These are phyloP conservation scores for Colletotrichum sp. DNA, from an alignment of 2,329 filamentous ascomycete genomes.

Conservation along the genomic window DNA sequence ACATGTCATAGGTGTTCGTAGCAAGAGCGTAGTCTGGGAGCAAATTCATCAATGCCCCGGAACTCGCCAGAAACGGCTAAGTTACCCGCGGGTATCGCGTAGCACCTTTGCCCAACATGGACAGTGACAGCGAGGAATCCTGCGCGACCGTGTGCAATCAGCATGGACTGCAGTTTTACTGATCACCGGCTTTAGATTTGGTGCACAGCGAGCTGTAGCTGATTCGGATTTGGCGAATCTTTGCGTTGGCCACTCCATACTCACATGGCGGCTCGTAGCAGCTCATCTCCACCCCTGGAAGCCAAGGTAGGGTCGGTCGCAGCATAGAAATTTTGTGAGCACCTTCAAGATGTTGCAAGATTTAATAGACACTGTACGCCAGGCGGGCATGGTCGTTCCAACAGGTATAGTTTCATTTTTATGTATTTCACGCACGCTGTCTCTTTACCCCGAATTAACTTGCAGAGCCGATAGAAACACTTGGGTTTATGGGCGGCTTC, in stretches of 20 bases:
- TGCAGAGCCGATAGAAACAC: not conserved
- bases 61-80: not conserved
- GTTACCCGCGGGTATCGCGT: not conserved
- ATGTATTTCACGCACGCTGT: too few species aligned
- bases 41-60: not conserved
- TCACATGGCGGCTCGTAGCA: not conserved
- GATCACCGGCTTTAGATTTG: fast-evolving
- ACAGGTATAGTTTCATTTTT: too few species aligned
- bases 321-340: not conserved
- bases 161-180: not conserved
- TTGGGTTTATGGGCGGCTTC: fast-evolving
- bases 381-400: too few species aligned
- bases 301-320: too few species aligned
- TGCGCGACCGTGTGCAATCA: not conserved
- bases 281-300: too few species aligned
- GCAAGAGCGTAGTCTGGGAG: not conserved
- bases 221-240: not conserved
- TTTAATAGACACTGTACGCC: too few species aligned
- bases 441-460: too few species aligned
- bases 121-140: not conserved
- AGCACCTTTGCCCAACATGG: not conserved
- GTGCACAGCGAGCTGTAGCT: not conserved
- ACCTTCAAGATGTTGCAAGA: not conserved
- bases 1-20: not conserved
- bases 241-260: not conserved